Evolutionary conservation across 176 grass and related monocot genomes (phyloP).

Genomic region (Triticum monococcum): DNA sequence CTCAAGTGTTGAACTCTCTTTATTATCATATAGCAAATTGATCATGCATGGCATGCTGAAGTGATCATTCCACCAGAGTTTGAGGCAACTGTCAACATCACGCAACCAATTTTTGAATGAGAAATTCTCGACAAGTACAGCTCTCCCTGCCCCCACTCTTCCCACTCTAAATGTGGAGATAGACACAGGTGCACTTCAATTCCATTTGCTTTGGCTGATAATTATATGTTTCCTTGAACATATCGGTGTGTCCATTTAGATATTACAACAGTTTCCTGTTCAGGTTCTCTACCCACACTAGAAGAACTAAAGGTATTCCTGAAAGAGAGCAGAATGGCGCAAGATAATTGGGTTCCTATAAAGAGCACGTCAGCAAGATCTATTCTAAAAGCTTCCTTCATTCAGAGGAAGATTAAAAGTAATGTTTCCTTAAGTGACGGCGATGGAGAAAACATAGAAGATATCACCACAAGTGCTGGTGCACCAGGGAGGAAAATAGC

Average conservation of each 20-base stretch:
- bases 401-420: constrained; percentile 42
- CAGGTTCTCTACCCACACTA: constrained; percentile 73
- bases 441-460: constrained; percentile 31
- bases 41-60: constrained; percentile 36
- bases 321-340: constrained; percentile 20
- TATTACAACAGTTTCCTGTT: constrained; percentile 32
- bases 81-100: constrained; percentile 50
- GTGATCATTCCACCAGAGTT: constrained; percentile 49
- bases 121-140: constrained; percentile 49
- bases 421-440: constrained; percentile 29
- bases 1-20: not conserved
- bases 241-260: not conserved
- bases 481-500: constrained; percentile 39
- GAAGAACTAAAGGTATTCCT: constrained; percentile 74
- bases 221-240: constrained; percentile 24
- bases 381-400: constrained; percentile 39
- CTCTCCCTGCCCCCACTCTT: constrained; percentile 53
- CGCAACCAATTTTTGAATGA: constrained; percentile 58
- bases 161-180: constrained; percentile 66
- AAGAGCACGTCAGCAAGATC: constrained; percentile 54
- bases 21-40: constrained; percentile 11
- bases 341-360: constrained; percentile 55
- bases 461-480: constrained; percentile 25
- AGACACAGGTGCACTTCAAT: constrained; percentile 54
- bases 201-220: constrained; percentile 15